phyloP scores from a whole-genome alignment of 176 grass and related monocot species.

The Hsuehochloa calcarea region DNA sequence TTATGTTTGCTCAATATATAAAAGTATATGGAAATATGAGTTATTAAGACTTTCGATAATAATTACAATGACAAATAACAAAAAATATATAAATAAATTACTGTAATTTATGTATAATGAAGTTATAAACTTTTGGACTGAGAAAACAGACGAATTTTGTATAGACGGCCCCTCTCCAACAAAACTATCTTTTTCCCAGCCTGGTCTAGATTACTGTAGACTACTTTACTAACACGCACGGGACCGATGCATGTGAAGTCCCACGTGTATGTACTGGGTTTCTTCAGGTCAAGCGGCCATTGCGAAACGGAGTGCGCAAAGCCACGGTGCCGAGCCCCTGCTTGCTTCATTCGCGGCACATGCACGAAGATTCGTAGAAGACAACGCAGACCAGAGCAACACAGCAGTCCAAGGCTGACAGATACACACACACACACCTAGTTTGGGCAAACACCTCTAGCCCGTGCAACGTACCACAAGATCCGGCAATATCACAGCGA shows the following conservation, averaged over 20 bases:
- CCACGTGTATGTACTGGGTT: background rate
- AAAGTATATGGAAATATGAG: no score
- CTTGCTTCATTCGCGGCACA: background rate
- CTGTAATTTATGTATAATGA: no score
- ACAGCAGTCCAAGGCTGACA: background rate
- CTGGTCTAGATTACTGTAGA: no score
- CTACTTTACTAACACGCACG: background rate
- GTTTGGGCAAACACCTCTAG: background rate
- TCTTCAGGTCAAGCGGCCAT: background rate
- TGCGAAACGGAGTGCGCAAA: background rate
- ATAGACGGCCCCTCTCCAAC: no score
- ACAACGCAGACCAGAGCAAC: background rate
- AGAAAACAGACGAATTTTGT: no score
- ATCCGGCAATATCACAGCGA: conserved; percentile 3
- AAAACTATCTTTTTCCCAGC: no score
- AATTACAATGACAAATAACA: no score
- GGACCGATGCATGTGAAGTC: background rate
- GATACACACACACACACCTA: no score
- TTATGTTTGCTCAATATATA: no score
- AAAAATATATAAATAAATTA: no score
- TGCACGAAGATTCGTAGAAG: background rate
- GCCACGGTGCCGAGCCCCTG: background rate
- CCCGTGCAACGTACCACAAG: background rate
- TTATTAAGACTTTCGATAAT: no score
- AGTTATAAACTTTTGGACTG: no score